Evolutionary conservation across 2,329 filamentous ascomycete genomes (phyloP).

Genomic region (Colletotrichum eleusines): DNA sequence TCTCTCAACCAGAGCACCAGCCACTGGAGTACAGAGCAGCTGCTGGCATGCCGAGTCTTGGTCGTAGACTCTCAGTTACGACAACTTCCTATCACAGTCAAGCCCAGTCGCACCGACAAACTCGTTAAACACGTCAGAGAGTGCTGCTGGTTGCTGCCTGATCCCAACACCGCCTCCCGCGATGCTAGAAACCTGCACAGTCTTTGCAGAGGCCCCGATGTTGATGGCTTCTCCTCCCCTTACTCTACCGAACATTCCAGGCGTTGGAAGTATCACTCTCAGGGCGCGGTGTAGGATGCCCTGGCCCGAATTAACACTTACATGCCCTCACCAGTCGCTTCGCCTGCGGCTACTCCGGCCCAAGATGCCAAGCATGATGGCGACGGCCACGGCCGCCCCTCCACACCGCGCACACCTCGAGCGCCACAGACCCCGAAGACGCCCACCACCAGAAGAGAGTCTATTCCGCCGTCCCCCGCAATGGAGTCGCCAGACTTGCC

Average conservation of each 20-base stretch:
- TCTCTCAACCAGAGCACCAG: not conserved
- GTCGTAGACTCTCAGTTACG: not conserved
- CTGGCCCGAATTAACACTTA: not conserved
- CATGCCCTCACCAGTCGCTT: no score
- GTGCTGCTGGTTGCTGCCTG: not conserved
- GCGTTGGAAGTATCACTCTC: not conserved
- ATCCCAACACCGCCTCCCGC: no score
- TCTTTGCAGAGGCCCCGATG: not conserved
- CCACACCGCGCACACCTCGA: no score
- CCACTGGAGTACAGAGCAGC: not conserved
- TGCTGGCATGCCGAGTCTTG: not conserved
- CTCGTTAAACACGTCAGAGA: not conserved
- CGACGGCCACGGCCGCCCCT: no score
- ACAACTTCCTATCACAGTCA: not conserved
- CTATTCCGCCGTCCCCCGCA: not conserved
- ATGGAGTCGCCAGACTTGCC: not conserved
- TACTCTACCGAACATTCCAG: not conserved
- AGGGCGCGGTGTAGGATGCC: not conserved
- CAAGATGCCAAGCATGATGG: not conserved
- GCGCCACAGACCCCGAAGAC: not conserved
- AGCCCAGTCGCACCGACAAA: not conserved
- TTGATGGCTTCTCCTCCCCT: not conserved
- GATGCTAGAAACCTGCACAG: not conserved
- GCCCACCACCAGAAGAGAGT: no score
- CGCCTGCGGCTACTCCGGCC: no score